Base-by-base conservation (phyloP, 2,329 filamentous ascomycete species). In the Diaporthe sp. region DNA sequence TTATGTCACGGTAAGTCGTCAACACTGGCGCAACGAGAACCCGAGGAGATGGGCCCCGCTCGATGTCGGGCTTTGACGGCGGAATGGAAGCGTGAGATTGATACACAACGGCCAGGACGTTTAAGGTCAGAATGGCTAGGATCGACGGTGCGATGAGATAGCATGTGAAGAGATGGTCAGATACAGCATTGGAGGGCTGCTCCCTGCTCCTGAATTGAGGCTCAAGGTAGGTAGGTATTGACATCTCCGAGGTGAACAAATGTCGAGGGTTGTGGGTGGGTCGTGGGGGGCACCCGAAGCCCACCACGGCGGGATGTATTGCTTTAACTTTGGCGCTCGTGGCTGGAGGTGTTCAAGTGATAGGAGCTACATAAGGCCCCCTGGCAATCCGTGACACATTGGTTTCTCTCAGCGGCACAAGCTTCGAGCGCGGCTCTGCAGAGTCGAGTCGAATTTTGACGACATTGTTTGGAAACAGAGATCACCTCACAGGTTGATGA, bases 331-430 rank as follows among this genome's bases (percentile, higher is more conserved):
- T 2, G 8, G 0, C 9, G 17, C 19, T 47, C 6, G 42, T 8
- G 42, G 17, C 17, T 0, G 19, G 19, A 22, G 19, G 19, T 8
- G 7, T 9, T 22, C 6, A 22, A 9, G 8, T 35, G 42, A 66
- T 40, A 52, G 47, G 35, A n/a, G 17, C 50, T 38, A 33, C 19
- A 30, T 9, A 12, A 13, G 10, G n/a, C n/a, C 33, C 70, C 71
- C 71, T 72, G 40, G 60, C 71, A 73, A 73, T 68, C 40, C 19
- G 54, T 73, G 60, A 73, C 71, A 73, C 38, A 73, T 73, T 67
- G 52, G 50, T 64, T 55, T 73, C 54, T 67, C 60, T 68, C 71
- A 73, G 17, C 47, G 64, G 60, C 50, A 22, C 47, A n/a, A 22
- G 15, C 40, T 13, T 50, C 13, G 30, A 22, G 42, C 60, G 71